These are phyloP conservation scores for Lactifluus pinguis DNA, from an alignment of 768 basidiomycete species.

Conservation along the genomic window DNA sequence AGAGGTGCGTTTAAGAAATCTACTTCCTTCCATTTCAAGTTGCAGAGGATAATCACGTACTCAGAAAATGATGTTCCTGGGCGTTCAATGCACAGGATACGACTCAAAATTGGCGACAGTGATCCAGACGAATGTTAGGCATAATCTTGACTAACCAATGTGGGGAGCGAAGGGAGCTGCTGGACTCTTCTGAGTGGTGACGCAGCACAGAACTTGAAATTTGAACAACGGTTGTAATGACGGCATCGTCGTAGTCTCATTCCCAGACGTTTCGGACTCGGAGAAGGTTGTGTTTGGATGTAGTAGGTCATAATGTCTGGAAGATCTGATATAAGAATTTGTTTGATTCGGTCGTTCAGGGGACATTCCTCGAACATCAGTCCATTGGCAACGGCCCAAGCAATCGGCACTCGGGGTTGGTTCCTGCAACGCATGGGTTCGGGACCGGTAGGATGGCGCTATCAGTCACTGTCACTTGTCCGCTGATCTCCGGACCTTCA, in stretches of 20 bases:
- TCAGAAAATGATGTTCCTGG: not conserved
- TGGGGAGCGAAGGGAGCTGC: not conserved
- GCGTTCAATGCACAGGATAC: not conserved
- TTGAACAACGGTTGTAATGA: not conserved
- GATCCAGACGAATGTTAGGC: not conserved
- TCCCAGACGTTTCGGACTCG: too few species aligned
- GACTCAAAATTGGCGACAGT: not conserved
- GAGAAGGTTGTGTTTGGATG: too few species aligned
- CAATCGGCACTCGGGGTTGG: too few species aligned
- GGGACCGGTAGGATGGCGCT: too few species aligned
- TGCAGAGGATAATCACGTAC: not conserved
- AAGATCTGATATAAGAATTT: too few species aligned
- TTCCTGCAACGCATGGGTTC: too few species aligned
- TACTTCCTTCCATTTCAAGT: not conserved
- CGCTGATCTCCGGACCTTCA: too few species aligned
- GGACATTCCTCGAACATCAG: too few species aligned
- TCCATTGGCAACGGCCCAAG: too few species aligned
- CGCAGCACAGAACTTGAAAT: not conserved
- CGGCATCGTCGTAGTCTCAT: not conserved
- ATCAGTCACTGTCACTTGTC: too few species aligned
- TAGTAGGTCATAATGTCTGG: too few species aligned
- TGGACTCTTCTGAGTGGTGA: not conserved
- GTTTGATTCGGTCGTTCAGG: too few species aligned
- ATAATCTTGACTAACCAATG: not conserved
- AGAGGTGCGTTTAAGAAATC: not conserved